Evolutionary conservation across 305 asterid genomes (phyloP), one percentile per base, ranked within the genome.

Genomic region (Salvia sclarea): DNA sequence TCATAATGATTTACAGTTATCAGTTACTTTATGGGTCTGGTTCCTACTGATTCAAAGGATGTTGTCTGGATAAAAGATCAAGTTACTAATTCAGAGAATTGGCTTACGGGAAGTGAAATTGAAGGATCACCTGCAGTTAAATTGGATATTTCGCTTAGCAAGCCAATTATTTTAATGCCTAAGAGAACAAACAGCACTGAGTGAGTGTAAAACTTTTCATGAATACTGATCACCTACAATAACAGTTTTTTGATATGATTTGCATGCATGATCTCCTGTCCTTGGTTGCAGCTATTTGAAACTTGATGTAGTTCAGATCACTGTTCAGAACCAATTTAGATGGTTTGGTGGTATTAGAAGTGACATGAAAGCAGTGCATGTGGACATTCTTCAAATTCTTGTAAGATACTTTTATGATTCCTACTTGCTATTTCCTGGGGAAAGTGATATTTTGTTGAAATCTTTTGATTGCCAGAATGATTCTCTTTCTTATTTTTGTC

Each of bases 91-190:
- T 78, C 92, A 0, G 95, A 85, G 81, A 88, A 82, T 79, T 81
- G 79, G 87, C 80, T 90, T 78, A 82, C 94, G 64, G 83, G 55
- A 78, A 86, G 88, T 87, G 96, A 90, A 81, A 80, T 93, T 22
- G 91, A 88, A 82, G 98, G 97, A 66, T 90, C 92, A 4, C 97
- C 98, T 81, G 98, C 98, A 31, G 41, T 93, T 31, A 88, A 84
- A 80, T 80, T 93, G 83, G 90, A 87, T 78, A 79, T 93, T 70
- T 93, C 97, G 13, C 89, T 93, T 62, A 88, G 76, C 33, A 90
- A 93, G 72, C 98, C 98, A 38, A 88, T 93, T 80, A 93, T 93
- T 74, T 48, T 93, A 76, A 90, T 93, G 97, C 98, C 98, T 64
- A 79, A 87, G 63, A 80, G 92, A 75, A 90, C 96, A 59, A 82